These are phyloP conservation scores for Alternaria ethzedia DNA, from an alignment of 2,329 filamentous ascomycete species.

Conservation along the genomic window DNA sequence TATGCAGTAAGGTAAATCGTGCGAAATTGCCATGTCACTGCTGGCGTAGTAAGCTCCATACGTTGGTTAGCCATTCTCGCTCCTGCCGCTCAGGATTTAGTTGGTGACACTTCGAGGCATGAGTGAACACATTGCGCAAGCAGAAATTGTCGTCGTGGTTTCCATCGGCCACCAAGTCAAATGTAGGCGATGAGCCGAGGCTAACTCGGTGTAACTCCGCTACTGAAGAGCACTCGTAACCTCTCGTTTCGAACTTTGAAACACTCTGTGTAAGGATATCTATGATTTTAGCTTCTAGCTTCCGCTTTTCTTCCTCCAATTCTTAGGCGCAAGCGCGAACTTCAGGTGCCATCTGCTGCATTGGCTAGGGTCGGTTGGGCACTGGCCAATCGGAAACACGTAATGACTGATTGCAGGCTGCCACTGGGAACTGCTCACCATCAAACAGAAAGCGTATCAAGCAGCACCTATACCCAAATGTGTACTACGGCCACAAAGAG, in stretches of 20 bases:
- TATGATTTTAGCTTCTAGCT: not conserved
- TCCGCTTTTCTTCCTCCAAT: not conserved
- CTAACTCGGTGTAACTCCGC: slow-evolving; percentile 1
- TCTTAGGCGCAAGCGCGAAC: not conserved
- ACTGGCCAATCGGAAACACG: not conserved
- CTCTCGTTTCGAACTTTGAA: not conserved
- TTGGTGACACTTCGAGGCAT: not conserved
- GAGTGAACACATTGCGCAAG: slow-evolving; percentile 1
- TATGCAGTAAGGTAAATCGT: slow-evolving; percentile 29
- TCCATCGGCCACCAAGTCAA: slow-evolving; percentile 1
- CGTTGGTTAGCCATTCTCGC: not conserved
- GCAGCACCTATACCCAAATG: not conserved
- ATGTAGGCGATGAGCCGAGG: slow-evolving; percentile 13
- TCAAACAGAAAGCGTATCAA: not conserved
- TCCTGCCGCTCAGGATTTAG: not conserved
- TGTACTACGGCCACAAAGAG: not conserved
- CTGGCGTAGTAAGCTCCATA: not conserved
- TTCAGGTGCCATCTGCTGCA: not conserved
- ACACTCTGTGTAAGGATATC: not conserved
- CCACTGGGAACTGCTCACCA: not conserved
- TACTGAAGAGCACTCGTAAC: not conserved
- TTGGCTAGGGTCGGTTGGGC: not conserved
- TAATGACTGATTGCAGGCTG: not conserved
- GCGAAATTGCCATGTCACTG: slow-evolving; percentile 3
- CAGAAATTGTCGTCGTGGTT: slow-evolving; percentile 2